Base-by-base conservation (phyloP, 805 yeast genomes). In the Kazachstania martiniae region DNA sequence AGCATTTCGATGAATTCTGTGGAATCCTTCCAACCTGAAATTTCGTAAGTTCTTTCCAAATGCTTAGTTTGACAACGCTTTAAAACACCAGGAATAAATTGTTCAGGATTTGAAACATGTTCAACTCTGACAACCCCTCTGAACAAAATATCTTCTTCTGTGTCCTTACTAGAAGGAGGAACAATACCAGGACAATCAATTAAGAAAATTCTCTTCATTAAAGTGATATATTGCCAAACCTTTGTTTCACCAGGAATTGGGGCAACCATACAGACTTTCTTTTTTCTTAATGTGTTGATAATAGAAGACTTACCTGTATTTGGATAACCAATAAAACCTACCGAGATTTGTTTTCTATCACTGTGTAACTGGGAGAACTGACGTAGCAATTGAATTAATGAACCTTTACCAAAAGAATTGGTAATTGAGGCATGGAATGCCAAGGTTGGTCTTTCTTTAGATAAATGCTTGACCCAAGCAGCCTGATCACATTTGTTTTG, bases 161-260 rank as follows among this genome's bases (percentile, higher is more conserved):
- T 61, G 56, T 91, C 98, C 49, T 77, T 85, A 18, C 76, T 56
- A 12, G 93, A 81, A 18, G 98, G 98, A 8, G 98, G 98, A 14
- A 89, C 98, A 53, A 89, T 89, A 62, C 98, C 98, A 3, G 98
- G 98, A 67, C 98, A 91, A 62, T 89, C 98, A 50, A 89, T 91
- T 49, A 89, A 65, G 61, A 87, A 89, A 32, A 89, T 89, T 44
- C 89, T 73, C 68, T 89, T 89, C 96, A 91, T 89, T 48, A 89
- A 67, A 4, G 98, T 87, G 49, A 89, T 87, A 64, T 89, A 89
- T 66, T 89, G 98, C 98, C 98, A 89, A 28, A 89, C 96, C 61
- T 89, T 89, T 22, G 98, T 89, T 57, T 89, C 98, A 58, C 98
- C 98, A 19, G 98, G 98, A 49, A 89, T 86, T 29, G 98, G 98